Base-by-base conservation (phyloP, 2,329 filamentous ascomycete species). In the Fusarium mexicanum region DNA sequence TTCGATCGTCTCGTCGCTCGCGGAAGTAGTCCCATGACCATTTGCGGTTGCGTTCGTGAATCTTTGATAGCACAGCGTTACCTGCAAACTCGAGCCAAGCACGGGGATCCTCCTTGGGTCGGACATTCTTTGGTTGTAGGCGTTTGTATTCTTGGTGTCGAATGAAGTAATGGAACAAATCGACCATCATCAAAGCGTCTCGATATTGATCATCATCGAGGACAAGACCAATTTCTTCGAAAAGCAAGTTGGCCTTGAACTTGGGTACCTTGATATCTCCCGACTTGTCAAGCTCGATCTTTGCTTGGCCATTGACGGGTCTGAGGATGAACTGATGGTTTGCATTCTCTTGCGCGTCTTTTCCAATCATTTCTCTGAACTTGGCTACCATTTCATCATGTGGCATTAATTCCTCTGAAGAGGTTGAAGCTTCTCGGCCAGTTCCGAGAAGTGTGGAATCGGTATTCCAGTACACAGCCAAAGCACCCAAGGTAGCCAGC, bases 401-500 rank as follows among this genome's bases (percentile, higher is more conserved):
- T 14, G 91, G 85, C 60, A 93, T 87, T 14, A 88, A 84, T 72
- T 94, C 89, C 17, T 89, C 86, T 3, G 77, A 61, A 10, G 77
- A 60, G 4, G 76, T 73, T 8, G 77, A 68, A 8, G 90, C 90
- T 74, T 96, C 94, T 75, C 93, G 92, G 13, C 95, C 95, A 9
- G 93, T 91, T 18, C 95, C 94, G 48, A 98, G 87, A 8, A 99
- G 88, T 33, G 92, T 88, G 2, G 95, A 91, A 81, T 99, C 96
- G 3, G 96, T 99, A 81, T 99, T 97, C 96, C 97, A 99, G 83
- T 99, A 99, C 16, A 98, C 89, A 6, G 96, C 95, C 58, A 99
- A 85, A 10, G 95, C 94, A 38, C 94, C 94, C 22, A 99, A 87
- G 6, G 93, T 97, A 11, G 95, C 96, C 51, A 99, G 88, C 84